These are phyloP conservation scores for Chaetomium cochliodes DNA, from an alignment of 495 filamentous ascomycete genomes.

Conservation along the genomic window DNA sequence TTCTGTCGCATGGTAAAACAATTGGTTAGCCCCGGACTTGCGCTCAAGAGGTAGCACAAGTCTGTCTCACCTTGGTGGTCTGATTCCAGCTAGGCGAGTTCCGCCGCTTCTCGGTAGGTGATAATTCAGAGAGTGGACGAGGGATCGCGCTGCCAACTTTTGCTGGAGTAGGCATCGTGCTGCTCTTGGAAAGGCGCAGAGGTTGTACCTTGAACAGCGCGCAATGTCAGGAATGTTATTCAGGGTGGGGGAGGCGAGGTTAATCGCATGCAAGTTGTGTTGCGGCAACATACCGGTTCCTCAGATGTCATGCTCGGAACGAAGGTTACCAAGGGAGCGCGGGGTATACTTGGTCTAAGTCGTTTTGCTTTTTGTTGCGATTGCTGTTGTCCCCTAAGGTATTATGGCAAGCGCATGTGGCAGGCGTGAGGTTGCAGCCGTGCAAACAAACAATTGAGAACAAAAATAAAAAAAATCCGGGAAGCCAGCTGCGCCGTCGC, in stretches of 20 bases:
- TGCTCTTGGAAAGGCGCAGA: conserved; percentile 58
- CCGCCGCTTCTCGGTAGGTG: conserved; percentile 54
- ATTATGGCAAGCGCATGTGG: background rate
- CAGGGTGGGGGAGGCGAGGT: too few species aligned
- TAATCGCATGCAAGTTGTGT: background rate
- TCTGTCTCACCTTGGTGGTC: conserved; percentile 57
- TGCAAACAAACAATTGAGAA: background rate
- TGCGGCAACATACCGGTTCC: conserved; percentile 41
- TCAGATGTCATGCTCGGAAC: conserved; percentile 39
- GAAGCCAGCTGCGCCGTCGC: background rate
- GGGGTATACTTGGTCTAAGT: background rate
- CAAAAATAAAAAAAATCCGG: background rate
- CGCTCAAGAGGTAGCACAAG: background rate
- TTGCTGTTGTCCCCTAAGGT: background rate
- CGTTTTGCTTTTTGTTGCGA: background rate
- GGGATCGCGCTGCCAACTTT: conserved; percentile 47
- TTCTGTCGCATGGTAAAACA: conserved; percentile 33
- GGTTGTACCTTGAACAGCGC: conserved; percentile 48
- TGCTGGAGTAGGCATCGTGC: conserved; percentile 45
- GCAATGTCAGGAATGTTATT: conserved; percentile 4
- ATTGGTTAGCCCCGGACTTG: conserved; percentile 30
- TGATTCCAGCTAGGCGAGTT: conserved; percentile 81
- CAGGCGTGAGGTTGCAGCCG: background rate
- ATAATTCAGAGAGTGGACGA: conserved; percentile 58
- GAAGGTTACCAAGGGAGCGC: background rate